Conservation (phyloP, 345 rosid species). For the Corymbia maculata region DNA sequence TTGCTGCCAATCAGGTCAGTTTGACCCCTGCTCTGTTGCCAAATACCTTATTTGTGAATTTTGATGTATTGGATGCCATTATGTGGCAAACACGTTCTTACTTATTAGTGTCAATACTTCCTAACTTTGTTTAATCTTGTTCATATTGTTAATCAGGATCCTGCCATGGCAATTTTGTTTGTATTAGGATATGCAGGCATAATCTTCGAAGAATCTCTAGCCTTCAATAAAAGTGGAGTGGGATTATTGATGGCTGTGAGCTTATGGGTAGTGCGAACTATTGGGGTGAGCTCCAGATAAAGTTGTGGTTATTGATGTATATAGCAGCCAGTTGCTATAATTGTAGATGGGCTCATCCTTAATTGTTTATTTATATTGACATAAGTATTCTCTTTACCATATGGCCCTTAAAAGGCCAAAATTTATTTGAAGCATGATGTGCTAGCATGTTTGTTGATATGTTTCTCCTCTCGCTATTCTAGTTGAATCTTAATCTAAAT, state of each 20-base stretch:
- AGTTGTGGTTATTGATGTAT: neutral
- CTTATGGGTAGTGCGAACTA: slow-evolving; percentile 83
- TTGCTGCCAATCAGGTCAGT: slow-evolving; percentile 86
- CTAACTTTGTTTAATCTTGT: neutral
- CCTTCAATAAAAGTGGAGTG: slow-evolving; percentile 95
- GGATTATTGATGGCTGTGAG: slow-evolving; percentile 96
- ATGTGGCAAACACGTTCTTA: neutral
- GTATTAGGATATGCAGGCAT: slow-evolving; percentile 83
- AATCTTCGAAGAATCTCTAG: slow-evolving; percentile 86
- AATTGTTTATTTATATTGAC: neutral
- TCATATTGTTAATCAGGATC: slow-evolving; percentile 50
- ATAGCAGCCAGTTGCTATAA: neutral
- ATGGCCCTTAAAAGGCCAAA: neutral
- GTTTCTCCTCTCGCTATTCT: neutral
- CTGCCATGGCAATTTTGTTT: slow-evolving; percentile 91
- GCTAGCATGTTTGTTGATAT: neutral
- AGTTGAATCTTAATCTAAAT: neutral
- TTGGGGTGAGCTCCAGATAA: slow-evolving; percentile 52
- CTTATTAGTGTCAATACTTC: neutral
- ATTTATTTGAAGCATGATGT: neutral
- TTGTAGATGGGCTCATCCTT: neutral
- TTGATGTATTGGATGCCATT: neutral
- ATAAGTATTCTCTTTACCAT: neutral
- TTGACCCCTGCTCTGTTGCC: neutral
- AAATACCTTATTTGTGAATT: neutral